Percentiles rank a stretch among this genome's conserved stretches.
Conservation (phyloP, 2,329 filamentous ascomycete species). For the Aspergillus sp. region DNA sequence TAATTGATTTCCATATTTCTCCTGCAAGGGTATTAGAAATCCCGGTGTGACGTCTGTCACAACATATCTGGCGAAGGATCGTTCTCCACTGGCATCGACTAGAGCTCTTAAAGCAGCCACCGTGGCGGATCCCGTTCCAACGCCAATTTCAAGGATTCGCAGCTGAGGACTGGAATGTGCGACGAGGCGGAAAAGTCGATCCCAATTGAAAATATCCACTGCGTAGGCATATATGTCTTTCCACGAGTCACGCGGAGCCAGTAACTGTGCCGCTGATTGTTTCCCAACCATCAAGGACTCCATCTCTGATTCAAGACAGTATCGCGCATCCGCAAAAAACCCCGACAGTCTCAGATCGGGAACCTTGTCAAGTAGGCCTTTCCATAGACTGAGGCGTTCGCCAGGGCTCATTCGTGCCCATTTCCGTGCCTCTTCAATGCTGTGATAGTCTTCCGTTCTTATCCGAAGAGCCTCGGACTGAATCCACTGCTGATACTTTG, state of each 20-base stretch:
- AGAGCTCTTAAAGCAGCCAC: conserved; percentile 16
- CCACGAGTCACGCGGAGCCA: neutral
- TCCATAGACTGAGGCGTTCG: neutral
- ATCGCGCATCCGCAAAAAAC: neutral
- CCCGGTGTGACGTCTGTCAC: conserved; percentile 34
- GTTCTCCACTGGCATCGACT: neutral
- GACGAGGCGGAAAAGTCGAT: conserved; percentile 17
- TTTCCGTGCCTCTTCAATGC: neutral
- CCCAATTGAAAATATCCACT: neutral
- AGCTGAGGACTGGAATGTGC: conserved; percentile 27
- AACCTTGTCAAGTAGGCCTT: neutral
- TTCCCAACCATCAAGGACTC: neutral
- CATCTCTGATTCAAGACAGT: neutral
- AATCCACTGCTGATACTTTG: conserved; percentile 1
- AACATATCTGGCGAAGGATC: conserved; percentile 25
- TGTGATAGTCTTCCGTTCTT: neutral
- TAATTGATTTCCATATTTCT: conserved; percentile 27
- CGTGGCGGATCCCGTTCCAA: conserved; percentile 32
- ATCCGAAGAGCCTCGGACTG: neutral
- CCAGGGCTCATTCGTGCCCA: neutral
- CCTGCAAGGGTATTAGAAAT: conserved; percentile 28
- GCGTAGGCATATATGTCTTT: neutral
- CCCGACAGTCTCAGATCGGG: neutral
- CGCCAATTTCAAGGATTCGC: conserved; percentile 31
- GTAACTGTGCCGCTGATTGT: neutral